phyloP scores from a whole-genome alignment of 2,329 filamentous ascomycete genomes.

The Orbilia quercus region DNA sequence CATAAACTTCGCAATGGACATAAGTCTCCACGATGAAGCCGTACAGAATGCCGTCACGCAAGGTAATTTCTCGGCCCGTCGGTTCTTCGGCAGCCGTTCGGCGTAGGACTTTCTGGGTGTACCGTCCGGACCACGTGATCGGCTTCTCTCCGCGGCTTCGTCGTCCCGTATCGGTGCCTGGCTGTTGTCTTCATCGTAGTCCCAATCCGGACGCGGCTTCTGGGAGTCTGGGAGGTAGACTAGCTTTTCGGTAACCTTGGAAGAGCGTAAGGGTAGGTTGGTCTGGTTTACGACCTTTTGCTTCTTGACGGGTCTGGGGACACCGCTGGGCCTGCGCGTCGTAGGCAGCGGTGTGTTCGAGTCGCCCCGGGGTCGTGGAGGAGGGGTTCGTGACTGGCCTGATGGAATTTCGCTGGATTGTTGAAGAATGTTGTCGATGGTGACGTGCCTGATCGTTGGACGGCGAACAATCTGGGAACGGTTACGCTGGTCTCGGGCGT shows the following conservation, averaged over 20 bases:
- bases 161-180: constrained; percentile 67
- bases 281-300: constrained; percentile 68
- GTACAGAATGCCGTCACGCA: constrained; percentile 96
- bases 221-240: constrained; percentile 88
- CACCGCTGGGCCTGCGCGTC: constrained; percentile 62
- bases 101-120: constrained; percentile 83
- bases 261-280: constrained; percentile 81
- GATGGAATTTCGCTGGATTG: constrained; percentile 95
- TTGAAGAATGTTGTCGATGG: constrained; percentile 93
- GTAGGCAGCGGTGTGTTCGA: constrained; percentile 67
- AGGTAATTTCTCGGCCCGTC: constrained; percentile 86
- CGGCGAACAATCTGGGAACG: constrained; percentile 60
- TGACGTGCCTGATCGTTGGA: constrained; percentile 76
- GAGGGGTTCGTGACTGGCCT: constrained; percentile 83
- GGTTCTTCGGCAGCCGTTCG: constrained; percentile 87
- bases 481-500: constrained; percentile 67
- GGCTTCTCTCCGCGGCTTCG: constrained; percentile 71
- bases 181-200: constrained; percentile 70
- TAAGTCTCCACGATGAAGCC: constrained; percentile 90
- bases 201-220: constrained; percentile 64
- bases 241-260: constrained; percentile 96
- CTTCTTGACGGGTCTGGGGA: constrained; percentile 63
- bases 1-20: constrained; percentile 86
- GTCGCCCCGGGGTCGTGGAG: constrained; percentile 66
- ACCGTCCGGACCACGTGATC: constrained; percentile 66